These are phyloP conservation scores for Akanthomyces uredinophilus DNA, from an alignment of 2,329 filamentous ascomycete species.

Conservation along the genomic window DNA sequence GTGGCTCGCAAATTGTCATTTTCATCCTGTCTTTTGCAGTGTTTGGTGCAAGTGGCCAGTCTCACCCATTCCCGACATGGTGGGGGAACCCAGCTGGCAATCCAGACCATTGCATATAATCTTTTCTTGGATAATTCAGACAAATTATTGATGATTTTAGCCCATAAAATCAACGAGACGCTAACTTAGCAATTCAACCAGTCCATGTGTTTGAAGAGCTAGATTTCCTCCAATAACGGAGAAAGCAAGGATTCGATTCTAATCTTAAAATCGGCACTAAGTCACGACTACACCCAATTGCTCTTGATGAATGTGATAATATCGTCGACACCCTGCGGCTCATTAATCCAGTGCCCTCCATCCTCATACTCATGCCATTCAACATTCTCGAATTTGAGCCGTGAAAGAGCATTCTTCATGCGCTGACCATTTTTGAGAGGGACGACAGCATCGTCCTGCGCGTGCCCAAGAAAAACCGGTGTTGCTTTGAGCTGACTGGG, in stretches of 20 bases:
- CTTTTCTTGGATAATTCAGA: too few relatives aligned
- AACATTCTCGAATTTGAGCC: not conserved
- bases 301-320: not conserved
- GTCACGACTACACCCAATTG: not conserved
- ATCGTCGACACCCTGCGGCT: constrained; percentile 7
- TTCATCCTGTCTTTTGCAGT: constrained; percentile 26
- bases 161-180: too few relatives aligned
- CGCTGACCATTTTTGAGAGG: not conserved
- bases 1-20: constrained; percentile 24
- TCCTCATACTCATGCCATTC: constrained; percentile 1
- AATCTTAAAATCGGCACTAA: too few relatives aligned
- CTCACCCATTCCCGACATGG: constrained; percentile 20
- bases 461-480: not conserved
- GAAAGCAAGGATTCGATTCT: too few relatives aligned
- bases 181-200: too few relatives aligned
- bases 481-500: not conserved
- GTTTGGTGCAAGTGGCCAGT: constrained; percentile 20
- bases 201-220: too few relatives aligned
- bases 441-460: not conserved
- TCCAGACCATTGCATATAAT: constrained; percentile 18
- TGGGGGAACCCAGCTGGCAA: constrained; percentile 19
- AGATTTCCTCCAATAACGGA: too few relatives aligned
- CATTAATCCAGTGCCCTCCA: constrained; percentile 3
- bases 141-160: too few relatives aligned
- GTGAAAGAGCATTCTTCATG: not conserved